These are phyloP conservation scores for Cinnamomum chago DNA, from an alignment of 164 flowering plant species.

Conservation along the genomic window DNA sequence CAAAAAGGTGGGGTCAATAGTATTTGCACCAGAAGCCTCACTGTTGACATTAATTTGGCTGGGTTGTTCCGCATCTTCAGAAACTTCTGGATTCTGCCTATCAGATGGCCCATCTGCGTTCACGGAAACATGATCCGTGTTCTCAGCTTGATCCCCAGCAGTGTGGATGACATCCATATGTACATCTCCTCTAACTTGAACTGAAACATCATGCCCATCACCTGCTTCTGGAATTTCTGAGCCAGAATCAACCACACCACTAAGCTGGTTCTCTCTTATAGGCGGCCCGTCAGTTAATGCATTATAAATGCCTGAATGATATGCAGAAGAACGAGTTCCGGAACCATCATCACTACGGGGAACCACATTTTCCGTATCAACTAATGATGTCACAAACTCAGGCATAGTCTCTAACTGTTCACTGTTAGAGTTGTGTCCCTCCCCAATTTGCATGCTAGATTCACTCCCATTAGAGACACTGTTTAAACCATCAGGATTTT, in stretches of 20 bases:
- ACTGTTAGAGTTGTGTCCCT: conserved; percentile 27
- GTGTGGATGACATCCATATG: conserved; percentile 51
- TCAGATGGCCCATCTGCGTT: conserved; percentile 34
- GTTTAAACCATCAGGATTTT: conserved; percentile 28
- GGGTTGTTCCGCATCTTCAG: conserved; percentile 43
- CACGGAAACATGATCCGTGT: conserved; percentile 27
- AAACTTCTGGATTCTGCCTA: conserved; percentile 25
- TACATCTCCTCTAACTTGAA: conserved; percentile 45
- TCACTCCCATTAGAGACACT: conserved; percentile 29
- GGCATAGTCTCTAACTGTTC: conserved; percentile 28
- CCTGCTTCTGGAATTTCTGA: conserved; percentile 33
- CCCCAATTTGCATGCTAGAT: conserved; percentile 51
- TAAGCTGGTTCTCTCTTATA: conserved; percentile 33
- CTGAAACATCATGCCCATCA: conserved; percentile 29
- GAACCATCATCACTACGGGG: conserved; percentile 20
- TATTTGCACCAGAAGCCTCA: conserved; percentile 52
- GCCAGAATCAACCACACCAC: conserved; percentile 29
- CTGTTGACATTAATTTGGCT: conserved; percentile 34
- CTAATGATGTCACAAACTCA: conserved; percentile 25
- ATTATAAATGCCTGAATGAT: conserved; percentile 26
- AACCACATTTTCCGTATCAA: conserved; percentile 20
- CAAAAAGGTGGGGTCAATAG: conserved; percentile 90
- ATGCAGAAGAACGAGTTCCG: conserved; percentile 16
- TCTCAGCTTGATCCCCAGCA: conserved; percentile 40
- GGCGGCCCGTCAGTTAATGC: conserved; percentile 27